Evolutionary conservation across 2,329 filamentous ascomycete genomes (phyloP), one percentile per base, ranked within the genome.

Genomic region (Penicillium griseofulvum): DNA sequence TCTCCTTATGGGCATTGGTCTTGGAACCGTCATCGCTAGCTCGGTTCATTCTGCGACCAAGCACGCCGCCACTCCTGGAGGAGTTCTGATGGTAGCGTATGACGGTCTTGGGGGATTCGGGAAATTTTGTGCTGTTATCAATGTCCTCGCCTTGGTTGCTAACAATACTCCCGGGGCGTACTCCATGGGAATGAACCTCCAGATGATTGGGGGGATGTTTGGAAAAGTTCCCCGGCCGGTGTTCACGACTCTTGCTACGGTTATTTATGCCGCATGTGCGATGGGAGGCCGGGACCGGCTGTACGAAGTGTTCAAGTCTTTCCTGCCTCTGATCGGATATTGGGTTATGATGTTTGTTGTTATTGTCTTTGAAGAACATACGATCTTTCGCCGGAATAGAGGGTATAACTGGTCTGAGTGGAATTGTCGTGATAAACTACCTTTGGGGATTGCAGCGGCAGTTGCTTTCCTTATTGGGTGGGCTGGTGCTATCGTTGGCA

Each of bases 291-390:
- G 75, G 1, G 71, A 78, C 47, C 68, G 71, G 38, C 65, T 80
- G 1, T 78, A 76, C 58, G 66, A 73, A 31, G 73, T 79, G 39
- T 78, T 78, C 57, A 68, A 75, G 49, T 73, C 76, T 52, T 77
- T 79, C 52, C 64, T 80, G 16, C 74, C 76, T 8, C 57, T 80
- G 17, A 79, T 80, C 60, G 74, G 76, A 5, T 79, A 80, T 57
- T 80, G 77, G 77, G 63, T 76, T 9, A 65, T 71, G 19, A 74
- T 75, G 36, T 79, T 72, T 69, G 61, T 78, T 46, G 69, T 71
- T 34, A 76, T 79, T 41, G 65, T 74, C 6, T 44, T 77, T 2
- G 68, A 78, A 54, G 74, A 79, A 57, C 71, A 78, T 41, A 12
- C 76, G 16, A 58, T 79, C 6, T 80, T 80, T 65, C 70, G 72